Evolutionary conservation across 352 stramenopile genomes (phyloP), one percentile per base, ranked within the genome.

Genomic region (Phytophthora brassicae): DNA sequence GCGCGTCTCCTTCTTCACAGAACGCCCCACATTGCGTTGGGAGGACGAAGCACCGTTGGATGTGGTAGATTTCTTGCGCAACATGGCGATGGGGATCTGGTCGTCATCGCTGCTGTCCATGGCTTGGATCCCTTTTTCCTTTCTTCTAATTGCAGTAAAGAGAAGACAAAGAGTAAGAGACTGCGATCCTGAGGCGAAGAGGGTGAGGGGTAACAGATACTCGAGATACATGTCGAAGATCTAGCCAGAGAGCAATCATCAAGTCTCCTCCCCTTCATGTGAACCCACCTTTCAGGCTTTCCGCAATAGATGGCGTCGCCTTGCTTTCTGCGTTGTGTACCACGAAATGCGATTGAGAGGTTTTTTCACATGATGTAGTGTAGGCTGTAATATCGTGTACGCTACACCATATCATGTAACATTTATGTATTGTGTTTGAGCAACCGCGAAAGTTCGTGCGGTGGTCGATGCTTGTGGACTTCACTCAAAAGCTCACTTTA

Each of bases 21-120:
- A 64, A 23, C 66, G 51, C 29, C 35, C 31, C 1, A 24, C 12
- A 35, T 38, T 42, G 41, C 47, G 56, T 50, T 26, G 56, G 36
- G 39, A 23, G 19, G 24, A 66, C 28, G 52, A 31, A 20, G 52
- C 23, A 1, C 41, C 50, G 16, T 75, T 63, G 12, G 63, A 31
- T 2, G 57, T 64, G 12, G 60, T 29, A 2, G 49, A 23, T 48
- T 85, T 86, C 64, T 78, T 85, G n/a, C 79, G 78, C 57, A 93
- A 67, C 66, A 81, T 61, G 46, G 84, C 60, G 58, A 93, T 91
- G 22, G 84, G 82, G 47, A 93, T 75, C 28, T 81, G 57, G 61
- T 93, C 84, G 58, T 93, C 84, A 54, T 93, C 84, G 56, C 81
- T 89, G 72, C 79, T 92, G 70, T 80, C 79, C 75, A 86, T 86